Percentiles rank a stretch among this genome's conserved stretches.
These are phyloP conservation scores for Centella asiatica DNA, from an alignment of 129 eudicot species.

Conservation along the genomic window DNA sequence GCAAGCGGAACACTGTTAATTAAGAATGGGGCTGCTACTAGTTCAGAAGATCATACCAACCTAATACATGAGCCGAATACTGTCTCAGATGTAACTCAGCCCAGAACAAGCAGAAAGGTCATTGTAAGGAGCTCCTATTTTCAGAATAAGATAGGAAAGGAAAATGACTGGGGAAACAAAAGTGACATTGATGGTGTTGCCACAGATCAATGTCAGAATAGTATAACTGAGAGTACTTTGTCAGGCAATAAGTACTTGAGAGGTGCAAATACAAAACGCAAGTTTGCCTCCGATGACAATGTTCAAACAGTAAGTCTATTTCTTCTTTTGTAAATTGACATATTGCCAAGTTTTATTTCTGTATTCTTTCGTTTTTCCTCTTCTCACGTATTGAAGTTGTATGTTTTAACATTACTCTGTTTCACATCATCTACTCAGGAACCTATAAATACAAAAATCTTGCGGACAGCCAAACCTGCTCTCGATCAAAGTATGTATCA, in stretches of 20 bases:
- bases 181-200: slow-evolving; percentile 2
- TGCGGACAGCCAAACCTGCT: slow-evolving; percentile 19
- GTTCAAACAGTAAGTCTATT: slow-evolving; percentile 34
- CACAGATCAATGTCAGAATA: slow-evolving; percentile 10
- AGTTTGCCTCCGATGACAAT: slow-evolving; percentile 26
- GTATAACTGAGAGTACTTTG: slow-evolving; percentile 6
- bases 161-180: slow-evolving; percentile 12
- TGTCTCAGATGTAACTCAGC: slow-evolving; percentile 1
- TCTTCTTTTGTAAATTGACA: slow-evolving; percentile 1
- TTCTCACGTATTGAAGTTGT: neutral
- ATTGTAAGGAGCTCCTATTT: slow-evolving; percentile 28
- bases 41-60: neutral
- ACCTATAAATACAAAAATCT: slow-evolving; percentile 21
- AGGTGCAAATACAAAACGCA: slow-evolving; percentile 42
- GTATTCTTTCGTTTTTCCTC: neutral
- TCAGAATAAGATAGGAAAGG: slow-evolving; percentile 15
- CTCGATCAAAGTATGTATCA: slow-evolving; percentile 26
- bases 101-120: slow-evolving; percentile 12
- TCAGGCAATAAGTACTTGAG: slow-evolving; percentile 13
- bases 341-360: neutral
- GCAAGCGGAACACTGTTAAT: slow-evolving; percentile 5
- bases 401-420: neutral
- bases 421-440: slow-evolving; percentile 34
- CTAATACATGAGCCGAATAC: neutral
- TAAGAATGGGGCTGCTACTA: neutral